Base-by-base conservation (phyloP, 805 yeast species). In the Wickerhamiella brachini region DNA sequence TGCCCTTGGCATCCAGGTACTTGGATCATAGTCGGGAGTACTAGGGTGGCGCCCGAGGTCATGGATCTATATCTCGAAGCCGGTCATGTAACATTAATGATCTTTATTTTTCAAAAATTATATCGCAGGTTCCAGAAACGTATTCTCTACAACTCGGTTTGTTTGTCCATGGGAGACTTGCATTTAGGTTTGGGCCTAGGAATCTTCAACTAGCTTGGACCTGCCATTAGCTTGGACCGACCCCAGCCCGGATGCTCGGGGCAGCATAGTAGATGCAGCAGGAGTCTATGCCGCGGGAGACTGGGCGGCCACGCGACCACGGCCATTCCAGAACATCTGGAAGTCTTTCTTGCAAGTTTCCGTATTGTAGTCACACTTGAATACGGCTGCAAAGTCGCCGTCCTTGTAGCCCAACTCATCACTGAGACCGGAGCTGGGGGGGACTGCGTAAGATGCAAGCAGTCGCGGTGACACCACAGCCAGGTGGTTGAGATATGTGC, bases 401-500 rank as follows among this genome's bases (percentile, higher is more conserved):
- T 53, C 60, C 34, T 54, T 53, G 55, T 63, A 67, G 37, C 50
- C 56, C 29, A 59, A 51, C 51, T 62, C 63, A 44, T 55, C 50
- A 45, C 49, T 41, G 10, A 59, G 55, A 22, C 53, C 61, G 24
- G 51, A 51, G 45, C 50, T 41, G 37, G 58, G 44, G 34, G 58
- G 52, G 48, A 54, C 37, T 12, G 63, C 63, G 12, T 56, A 54
- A 12, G 73, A 58, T 24, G 64, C 77, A 43, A 83, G 73, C 9
- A 76, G 67, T 60, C 79, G 75, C 44, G 80, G 73, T 12, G 87
- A 85, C 1, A 93, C 77, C 15, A 90, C 65, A 0, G 87, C 83
- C 2, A 93, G 73, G 60, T 79, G 83, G 50, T 83, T 75, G 57
- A 93, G 71, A 24, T 84, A 68, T 26, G 76, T 78, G 12, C 96